Evolutionary conservation across 768 basidiomycete species (phyloP).

Genomic region (Leccinum longicurvipes): DNA sequence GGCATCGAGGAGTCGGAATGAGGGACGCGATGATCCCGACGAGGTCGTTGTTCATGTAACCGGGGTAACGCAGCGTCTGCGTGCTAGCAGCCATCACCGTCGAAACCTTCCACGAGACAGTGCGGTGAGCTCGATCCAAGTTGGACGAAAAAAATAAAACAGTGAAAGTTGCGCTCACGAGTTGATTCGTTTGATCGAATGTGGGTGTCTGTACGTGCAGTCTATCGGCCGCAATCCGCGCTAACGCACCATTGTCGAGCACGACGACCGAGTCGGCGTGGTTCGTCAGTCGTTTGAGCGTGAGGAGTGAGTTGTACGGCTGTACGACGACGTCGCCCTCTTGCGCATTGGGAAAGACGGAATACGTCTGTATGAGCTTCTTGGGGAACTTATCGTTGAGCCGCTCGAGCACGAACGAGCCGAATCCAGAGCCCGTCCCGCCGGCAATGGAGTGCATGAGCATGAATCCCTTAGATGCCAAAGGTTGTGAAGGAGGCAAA

Average conservation of each 20-base stretch:
- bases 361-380: conserved; percentile 98
- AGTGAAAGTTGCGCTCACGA: conserved; percentile 44
- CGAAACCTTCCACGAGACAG: conserved; percentile 58
- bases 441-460: conserved; percentile 98
- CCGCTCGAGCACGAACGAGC: conserved; percentile 96
- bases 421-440: conserved; percentile 96
- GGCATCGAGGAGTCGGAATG: conserved; percentile 95
- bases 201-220: conserved; percentile 83
- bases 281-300: conserved; percentile 90
- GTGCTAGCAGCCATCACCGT: conserved; percentile 99
- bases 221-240: conserved; percentile 90
- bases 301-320: conserved; percentile 93
- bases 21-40: conserved; percentile 96
- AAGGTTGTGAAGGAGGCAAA: neutral
- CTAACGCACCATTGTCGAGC: conserved; percentile 91
- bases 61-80: conserved; percentile 93
- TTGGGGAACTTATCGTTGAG: conserved; percentile 98
- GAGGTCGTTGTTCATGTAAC: conserved; percentile 99
- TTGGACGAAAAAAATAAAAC: neutral
- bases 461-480: conserved; percentile 82
- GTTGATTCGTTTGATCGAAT: conserved; percentile 90
- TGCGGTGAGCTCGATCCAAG: neutral
- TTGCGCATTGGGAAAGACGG: conserved; percentile 92
- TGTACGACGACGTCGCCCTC: conserved; percentile 98
- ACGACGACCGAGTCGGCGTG: conserved; percentile 98